Percentiles rank a stretch among this genome's conserved stretches.
Conservation (phyloP, 371 early-diverging fungal species). For the Apophysomyces ossiformis region DNA sequence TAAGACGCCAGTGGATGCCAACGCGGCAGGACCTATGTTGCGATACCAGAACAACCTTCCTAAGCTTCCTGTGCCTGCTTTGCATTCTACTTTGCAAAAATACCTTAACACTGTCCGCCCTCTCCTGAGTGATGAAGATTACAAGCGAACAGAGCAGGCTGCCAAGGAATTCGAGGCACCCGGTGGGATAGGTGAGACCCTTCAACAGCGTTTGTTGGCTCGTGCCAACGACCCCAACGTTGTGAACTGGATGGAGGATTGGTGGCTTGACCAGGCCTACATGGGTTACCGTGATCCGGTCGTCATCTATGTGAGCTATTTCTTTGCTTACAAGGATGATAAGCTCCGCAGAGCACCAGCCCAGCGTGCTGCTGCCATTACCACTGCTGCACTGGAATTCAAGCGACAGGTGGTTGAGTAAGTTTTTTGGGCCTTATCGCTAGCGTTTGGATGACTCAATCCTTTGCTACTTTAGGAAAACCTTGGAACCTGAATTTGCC, state of each 20-base stretch:
- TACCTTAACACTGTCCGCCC: conserved; percentile 84
- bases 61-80: conserved; percentile 88
- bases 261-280: conserved; percentile 95
- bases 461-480: conserved; percentile 46
- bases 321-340: conserved; percentile 85
- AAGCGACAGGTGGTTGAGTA: conserved; percentile 76
- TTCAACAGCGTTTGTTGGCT: conserved; percentile 84
- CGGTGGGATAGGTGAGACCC: conserved; percentile 81
- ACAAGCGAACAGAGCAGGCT: conserved; percentile 66
- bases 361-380: conserved; percentile 86
- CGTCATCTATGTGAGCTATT: conserved; percentile 87
- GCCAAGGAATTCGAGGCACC: conserved; percentile 82
- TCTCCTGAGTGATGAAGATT: conserved; percentile 74
- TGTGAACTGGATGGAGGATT: conserved; percentile 92
- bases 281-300: conserved; percentile 96
- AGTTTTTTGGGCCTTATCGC: conserved; percentile 17
- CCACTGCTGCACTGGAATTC: conserved; percentile 88
- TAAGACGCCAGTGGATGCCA: conserved; percentile 52
- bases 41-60: conserved; percentile 76
- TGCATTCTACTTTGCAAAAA: conserved; percentile 78
- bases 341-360: conserved; percentile 77
- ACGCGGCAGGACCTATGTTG: conserved; percentile 63
- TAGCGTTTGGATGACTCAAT: neutral
- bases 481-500: conserved; percentile 85
- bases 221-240: conserved; percentile 66